Base-by-base conservation (phyloP, 305 asterid species). In the Fraxinus greggii region DNA sequence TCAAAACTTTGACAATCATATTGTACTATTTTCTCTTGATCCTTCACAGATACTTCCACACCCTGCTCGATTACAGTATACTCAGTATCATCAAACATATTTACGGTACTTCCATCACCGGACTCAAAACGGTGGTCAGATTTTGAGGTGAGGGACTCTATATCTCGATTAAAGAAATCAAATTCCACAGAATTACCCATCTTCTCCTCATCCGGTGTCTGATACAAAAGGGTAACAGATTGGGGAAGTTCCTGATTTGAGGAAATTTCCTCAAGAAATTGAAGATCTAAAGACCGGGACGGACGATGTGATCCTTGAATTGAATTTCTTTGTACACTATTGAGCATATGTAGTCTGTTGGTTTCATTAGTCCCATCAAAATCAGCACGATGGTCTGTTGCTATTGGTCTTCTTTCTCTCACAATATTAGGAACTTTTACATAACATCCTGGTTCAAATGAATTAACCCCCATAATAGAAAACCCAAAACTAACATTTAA, bases 401-500 rank as follows among this genome's bases (percentile, higher is more conserved):
- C 78, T 23, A 79, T 78, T 35, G 33, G 84, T 70, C 80, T 82
- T 81, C 85, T 83, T 72, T 82, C 91, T 65, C 38, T 83, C 73
- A 81, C 78, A 82, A 65, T 76, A 83, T 85, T 81, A 75, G 97
- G 92, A 81, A 86, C 88, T 86, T 90, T 88, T 81, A 82, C 83
- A 79, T 86, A 84, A 85, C 79, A 86, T 81, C 85, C 91, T 33
- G 90, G 87, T 84, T 85, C 92, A 61, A 79, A 81, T 10, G 92
- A 87, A 76, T 83, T 86, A 76, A 87, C 89, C 78, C 86, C 91
- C 86, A 78, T 77, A 61, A 91, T 31, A 36, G 92, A 89, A 88
- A 94, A 95, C 28, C 95, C 93, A 72, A 95, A 90, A 89, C 93
- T 94, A 79, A 93, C 94, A 89, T 92, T 89, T 74, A 95, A 82